Evolutionary conservation across 345 rosid species (phyloP).

Genomic region (Hirschfeldia incana): DNA sequence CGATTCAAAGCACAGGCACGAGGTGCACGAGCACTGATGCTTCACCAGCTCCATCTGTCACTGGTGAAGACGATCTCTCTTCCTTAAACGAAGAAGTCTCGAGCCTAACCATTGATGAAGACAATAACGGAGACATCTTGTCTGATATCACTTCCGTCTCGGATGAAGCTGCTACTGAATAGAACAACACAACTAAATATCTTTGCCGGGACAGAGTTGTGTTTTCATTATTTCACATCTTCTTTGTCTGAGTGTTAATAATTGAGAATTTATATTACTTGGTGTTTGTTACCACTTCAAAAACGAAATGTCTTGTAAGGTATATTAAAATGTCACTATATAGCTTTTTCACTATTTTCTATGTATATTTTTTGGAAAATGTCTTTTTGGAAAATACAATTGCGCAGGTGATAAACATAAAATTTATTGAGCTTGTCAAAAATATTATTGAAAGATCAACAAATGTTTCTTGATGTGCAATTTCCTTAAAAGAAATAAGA

Average conservation of each 20-base stretch:
- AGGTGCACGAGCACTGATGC: slow-evolving; percentile 49
- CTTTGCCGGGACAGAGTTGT: slow-evolving; percentile 33
- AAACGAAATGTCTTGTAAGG: not conserved
- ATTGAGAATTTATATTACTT: not conserved
- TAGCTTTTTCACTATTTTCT: too few relatives aligned
- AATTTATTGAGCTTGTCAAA: not conserved
- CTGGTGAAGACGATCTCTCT: slow-evolving; percentile 72
- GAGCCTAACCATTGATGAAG: slow-evolving; percentile 52
- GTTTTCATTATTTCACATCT: slow-evolving; percentile 18
- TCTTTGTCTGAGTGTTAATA: slow-evolving; percentile 19
- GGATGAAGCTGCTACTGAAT: slow-evolving; percentile 43
- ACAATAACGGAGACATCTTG: slow-evolving; percentile 37
- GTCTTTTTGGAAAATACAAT: not conserved
- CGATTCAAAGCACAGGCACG: slow-evolving; percentile 45
- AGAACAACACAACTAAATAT: slow-evolving; percentile 7
- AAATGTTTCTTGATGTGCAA: too few relatives aligned
- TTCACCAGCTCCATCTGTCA: slow-evolving; percentile 75
- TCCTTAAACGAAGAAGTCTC: slow-evolving; percentile 69
- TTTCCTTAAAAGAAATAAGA: not conserved
- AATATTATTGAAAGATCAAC: too few relatives aligned
- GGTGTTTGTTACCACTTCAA: not conserved
- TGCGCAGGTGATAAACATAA: too few relatives aligned
- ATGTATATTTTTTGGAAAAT: not conserved
- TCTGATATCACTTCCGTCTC: slow-evolving; percentile 62
- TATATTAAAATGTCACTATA: not conserved